Base-by-base conservation (phyloP, 139 green algal genomes). In the Tetradesmus obliquus region DNA sequence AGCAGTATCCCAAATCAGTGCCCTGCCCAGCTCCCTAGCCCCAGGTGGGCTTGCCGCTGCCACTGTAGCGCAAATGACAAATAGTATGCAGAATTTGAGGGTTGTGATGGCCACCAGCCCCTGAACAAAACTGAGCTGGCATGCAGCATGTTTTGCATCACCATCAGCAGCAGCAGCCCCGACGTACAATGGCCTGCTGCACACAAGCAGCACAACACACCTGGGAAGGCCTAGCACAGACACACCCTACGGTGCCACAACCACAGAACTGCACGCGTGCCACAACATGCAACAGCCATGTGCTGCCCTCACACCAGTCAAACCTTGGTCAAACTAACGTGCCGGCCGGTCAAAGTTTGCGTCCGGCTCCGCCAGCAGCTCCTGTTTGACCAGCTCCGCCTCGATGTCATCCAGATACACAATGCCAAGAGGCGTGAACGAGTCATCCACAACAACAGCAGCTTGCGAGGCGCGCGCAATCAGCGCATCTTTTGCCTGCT, bases 361-460 rank as follows among this genome's bases (percentile, higher is more conserved):
- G 82, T 89, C 80, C 19, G 54, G 82, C 89, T 92, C 89, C 22
- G 53, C 20, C 66, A 89, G 66, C 60, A 92, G 80, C 82, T 76
- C 45, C 66, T 89, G 62, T 45, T 88, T 72, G 4, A 88, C 83
- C 24, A 95, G 89, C 91, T 95, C 93, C 51, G 93, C 93, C 86
- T 96, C 94, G 82, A 96, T 94, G 72, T 95, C 93, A n/a, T 91
- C 84, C 57, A 95, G 82, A 80, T 94, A 95, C 71, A 95, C 93
- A 55, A 96, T 92, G 0, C 94, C 94, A 84, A 95, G 87, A 15
- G 94, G 93, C 6, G 58, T 82, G 81, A 95, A 95, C 90, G 94
- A 93, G 80, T 96, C 94, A 87, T 96, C 93, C 86, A 96, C 94
- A 20, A 96, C 93, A 6, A 96, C 93, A 45, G 90, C 90, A 19